A percentile compares a stretch with the other conserved stretches of the same genome.
phyloP scores from a whole-genome alignment of 352 stramenopile species.

The Pythium plurisporium region DNA sequence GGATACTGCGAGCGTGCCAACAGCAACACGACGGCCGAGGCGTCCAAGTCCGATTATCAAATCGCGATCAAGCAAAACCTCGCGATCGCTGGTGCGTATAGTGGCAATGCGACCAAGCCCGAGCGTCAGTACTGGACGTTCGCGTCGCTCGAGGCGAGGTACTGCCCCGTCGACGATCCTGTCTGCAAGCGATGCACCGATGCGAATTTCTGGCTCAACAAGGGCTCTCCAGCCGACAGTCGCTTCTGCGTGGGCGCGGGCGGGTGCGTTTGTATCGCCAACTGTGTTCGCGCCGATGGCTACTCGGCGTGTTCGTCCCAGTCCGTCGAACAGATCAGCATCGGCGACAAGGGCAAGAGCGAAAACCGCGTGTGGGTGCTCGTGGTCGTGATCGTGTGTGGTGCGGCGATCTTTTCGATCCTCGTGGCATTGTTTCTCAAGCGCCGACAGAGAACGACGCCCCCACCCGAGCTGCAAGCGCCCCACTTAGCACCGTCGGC shows the following conservation, averaged over 20 bases:
- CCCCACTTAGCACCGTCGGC: neutral
- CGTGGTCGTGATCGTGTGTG: too few relatives aligned
- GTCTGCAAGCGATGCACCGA: neutral
- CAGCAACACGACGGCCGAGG: neutral
- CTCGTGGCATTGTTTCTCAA: too few relatives aligned
- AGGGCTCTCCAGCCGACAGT: neutral
- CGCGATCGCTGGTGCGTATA: neutral
- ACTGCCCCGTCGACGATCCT: neutral
- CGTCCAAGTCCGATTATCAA: neutral
- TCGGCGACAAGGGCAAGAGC: neutral
- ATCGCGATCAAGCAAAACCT: neutral
- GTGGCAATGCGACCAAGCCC: too few relatives aligned
- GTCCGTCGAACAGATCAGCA: too few relatives aligned
- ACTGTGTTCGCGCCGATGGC: neutral
- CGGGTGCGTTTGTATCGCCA: slow-evolving; percentile 8
- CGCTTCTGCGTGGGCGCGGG: slow-evolving; percentile 8
- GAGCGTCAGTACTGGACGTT: slow-evolving; percentile 9
- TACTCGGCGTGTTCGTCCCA: neutral
- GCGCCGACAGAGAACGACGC: too few relatives aligned
- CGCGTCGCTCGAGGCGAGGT: neutral
- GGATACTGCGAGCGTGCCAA: neutral
- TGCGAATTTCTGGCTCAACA: neutral
- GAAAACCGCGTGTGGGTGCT: neutral
- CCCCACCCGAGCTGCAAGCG: too few relatives aligned
- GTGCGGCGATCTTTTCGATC: too few relatives aligned